phyloP scores from a whole-genome alignment of 108 stramenopile genomes.

The Pseudonitzschia delicatissima region DNA sequence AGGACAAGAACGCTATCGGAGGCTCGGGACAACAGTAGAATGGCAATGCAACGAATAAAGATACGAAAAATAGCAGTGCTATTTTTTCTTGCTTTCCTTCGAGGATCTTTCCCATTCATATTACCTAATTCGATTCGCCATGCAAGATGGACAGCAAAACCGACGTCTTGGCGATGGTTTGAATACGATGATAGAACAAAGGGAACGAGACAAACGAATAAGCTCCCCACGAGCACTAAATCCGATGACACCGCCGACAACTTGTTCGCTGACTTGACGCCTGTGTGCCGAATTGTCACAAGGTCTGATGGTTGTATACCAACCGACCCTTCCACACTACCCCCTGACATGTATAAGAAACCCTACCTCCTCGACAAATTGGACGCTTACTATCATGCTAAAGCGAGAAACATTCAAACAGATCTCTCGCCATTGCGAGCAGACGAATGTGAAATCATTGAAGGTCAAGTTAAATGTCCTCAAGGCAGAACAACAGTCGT shows the following conservation, averaged over 20 bases:
- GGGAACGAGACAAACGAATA: not conserved
- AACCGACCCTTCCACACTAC: slow-evolving; percentile 18
- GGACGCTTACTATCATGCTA: slow-evolving; percentile 53
- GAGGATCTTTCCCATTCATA: not conserved
- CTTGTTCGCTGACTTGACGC: not conserved
- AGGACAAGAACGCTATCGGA: not conserved
- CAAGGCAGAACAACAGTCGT: not conserved
- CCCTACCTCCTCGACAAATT: slow-evolving; percentile 41
- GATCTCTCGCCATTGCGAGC: not conserved
- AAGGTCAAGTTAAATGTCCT: not conserved
- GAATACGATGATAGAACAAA: not conserved
- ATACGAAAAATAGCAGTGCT: not conserved
- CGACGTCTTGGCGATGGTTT: not conserved
- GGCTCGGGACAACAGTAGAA: not conserved
- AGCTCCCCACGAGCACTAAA: not conserved
- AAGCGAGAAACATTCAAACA: slow-evolving; percentile 28
- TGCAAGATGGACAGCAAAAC: not conserved
- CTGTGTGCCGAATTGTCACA: slow-evolving; percentile 26
- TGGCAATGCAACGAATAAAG: slow-evolving; percentile 1
- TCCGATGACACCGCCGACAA: not conserved
- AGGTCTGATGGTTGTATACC: slow-evolving; percentile 17
- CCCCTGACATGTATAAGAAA: slow-evolving; percentile 18
- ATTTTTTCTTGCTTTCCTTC: not conserved
- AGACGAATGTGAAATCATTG: not conserved
- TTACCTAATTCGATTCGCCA: not conserved